Evolutionary conservation across 495 filamentous ascomycete genomes (phyloP).

Genomic region (Hyaloscypha variabilis): DNA sequence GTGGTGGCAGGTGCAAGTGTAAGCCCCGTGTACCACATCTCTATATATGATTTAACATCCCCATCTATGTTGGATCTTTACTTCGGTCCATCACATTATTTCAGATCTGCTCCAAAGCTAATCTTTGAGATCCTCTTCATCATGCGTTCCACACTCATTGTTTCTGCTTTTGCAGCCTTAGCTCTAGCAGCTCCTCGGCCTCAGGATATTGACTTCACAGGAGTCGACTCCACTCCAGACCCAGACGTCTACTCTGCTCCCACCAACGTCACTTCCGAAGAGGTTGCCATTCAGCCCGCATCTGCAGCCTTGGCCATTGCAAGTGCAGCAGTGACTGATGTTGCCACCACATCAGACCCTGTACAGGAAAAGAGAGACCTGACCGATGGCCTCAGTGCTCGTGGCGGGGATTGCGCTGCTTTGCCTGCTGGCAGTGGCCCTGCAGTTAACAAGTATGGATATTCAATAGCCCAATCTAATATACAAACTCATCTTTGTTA

Average conservation of each 20-base stretch:
- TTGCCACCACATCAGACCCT: background rate
- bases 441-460: slow-evolving; percentile 6
- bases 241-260: slow-evolving; percentile 1
- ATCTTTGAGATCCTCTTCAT: background rate
- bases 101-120: background rate
- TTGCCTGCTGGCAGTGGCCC: slow-evolving; percentile 23
- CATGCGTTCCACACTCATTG: slow-evolving; percentile 22
- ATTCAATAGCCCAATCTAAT: background rate
- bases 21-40: background rate
- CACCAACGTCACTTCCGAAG: slow-evolving; percentile 4
- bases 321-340: background rate
- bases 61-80: background rate
- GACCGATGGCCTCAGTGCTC: background rate
- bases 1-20: background rate
- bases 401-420: slow-evolving; percentile 15
- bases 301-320: background rate
- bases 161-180: slow-evolving; percentile 22
- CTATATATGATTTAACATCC: background rate
- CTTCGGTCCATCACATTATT: background rate
- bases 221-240: slow-evolving; percentile 21
- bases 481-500: background rate
- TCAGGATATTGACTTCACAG: slow-evolving; percentile 23
- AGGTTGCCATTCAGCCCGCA: background rate
- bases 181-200: slow-evolving; percentile 26
- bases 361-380: slow-evolving; percentile 3